phyloP scores from a whole-genome alignment of 805 yeast species.

The Zygosaccharomyces rouxii region DNA sequence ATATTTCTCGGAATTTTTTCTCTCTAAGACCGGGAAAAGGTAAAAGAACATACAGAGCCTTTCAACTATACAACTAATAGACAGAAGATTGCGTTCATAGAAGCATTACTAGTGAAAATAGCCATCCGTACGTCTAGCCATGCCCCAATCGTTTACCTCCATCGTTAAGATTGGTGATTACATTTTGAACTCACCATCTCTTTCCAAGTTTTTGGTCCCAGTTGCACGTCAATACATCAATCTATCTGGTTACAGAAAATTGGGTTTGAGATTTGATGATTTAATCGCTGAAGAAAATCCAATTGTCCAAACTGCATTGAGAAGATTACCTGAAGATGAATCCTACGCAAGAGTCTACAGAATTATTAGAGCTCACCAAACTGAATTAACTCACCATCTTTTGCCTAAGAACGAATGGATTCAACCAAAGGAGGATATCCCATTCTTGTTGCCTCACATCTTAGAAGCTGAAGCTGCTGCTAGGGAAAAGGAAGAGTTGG shows the following conservation, averaged over 20 bases:
- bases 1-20: slow-evolving; percentile 1
- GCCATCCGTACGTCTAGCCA: slow-evolving; percentile 7
- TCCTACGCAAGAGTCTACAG: slow-evolving; percentile 90
- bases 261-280: slow-evolving; percentile 91
- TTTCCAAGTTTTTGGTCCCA: slow-evolving; percentile 74
- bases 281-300: slow-evolving; percentile 84
- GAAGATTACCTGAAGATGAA: slow-evolving; percentile 81
- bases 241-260: slow-evolving; percentile 86
- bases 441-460: slow-evolving; percentile 82
- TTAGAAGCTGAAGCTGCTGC: slow-evolving; percentile 93
- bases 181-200: slow-evolving; percentile 73
- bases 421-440: slow-evolving; percentile 72
- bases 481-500: slow-evolving; percentile 81
- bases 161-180: slow-evolving; percentile 71
- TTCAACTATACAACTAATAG: background rate
- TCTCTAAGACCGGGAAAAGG: background rate
- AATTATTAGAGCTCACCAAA: slow-evolving; percentile 87
- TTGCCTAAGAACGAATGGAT: slow-evolving; percentile 77
- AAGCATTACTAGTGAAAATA: too few species aligned
- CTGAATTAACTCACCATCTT: slow-evolving; percentile 74
- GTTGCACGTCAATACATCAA: slow-evolving; percentile 68
- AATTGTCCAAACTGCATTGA: slow-evolving; percentile 76
- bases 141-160: slow-evolving; percentile 53
- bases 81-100: background rate
- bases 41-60: background rate